Evolutionary conservation across 306 rosid genomes (phyloP), one percentile per base, ranked within the genome.

Genomic region (Acacia acuminata): DNA sequence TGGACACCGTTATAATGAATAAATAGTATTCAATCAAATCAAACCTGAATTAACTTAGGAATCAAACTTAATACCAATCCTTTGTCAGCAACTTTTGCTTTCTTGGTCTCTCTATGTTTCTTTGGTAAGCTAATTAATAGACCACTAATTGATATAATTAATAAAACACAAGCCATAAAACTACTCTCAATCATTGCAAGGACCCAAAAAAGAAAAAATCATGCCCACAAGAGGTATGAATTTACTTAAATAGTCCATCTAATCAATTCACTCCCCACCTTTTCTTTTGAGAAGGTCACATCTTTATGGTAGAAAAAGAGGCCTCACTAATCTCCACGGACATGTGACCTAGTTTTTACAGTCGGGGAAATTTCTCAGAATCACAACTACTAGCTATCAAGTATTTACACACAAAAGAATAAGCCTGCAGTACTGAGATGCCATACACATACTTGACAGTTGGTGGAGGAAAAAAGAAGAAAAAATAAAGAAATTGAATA

Each of bases 351-450:
- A 8, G 42, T n/a, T 84, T 80, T 65, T 67, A 60, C 42, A 5
- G 77, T 20, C 68, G 40, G 82, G 71, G 69, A 72, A 55, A 36
- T 50, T 65, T 10, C 65, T 65, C 85, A 76, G 8, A 76, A 58
- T 84, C 81, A 75, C 47, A 78, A 75, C 77, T 87, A 75, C 77
- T 87, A 74, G 83, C 71, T 83, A 84, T 86, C 5, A 55, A 55
- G 63, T 55, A 55, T 55, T 20, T 55, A 82, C 88, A 88, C 90
- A 84, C 87, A 90, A 90, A 87, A 85, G 92, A 92, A 90, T 88
- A 69, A 85, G 83, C 81, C 91, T 84, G 75, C 51, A 65, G 56
- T 70, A 45, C 24, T 36, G 76, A 79, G 60, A 84, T 55, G 71
- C 79, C 79, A 84, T 87, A 78, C 88, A 80, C 76, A 69, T 81